Evolutionary conservation across 1,284 basidiomycete genomes (phyloP), one percentile per base, ranked within the genome.

Genomic region (Sporisorium scitamineum): DNA sequence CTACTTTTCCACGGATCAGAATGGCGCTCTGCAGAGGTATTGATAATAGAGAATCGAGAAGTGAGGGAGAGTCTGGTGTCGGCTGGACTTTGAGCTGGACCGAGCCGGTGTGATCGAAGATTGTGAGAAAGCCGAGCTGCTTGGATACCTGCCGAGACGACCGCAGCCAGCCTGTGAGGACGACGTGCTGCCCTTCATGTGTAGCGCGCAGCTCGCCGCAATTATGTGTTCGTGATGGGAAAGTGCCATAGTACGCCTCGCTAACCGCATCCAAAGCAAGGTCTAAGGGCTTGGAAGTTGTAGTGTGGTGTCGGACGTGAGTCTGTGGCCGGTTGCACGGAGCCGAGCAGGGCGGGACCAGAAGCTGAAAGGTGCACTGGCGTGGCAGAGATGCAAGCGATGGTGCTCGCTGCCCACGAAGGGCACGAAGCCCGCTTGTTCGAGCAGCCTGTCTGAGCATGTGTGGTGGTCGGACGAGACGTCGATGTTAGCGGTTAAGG

Each of bases 101-200:
- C 0, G 89, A 89, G 48, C 92, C 92, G 67, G 89, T 89, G 52
- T 90, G 88, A 84, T 95, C 93, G 78, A 90, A 92, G 78, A 97
- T 88, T 24, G 91, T 91, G 86, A 91, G 90, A 87, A 94, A 94
- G 55, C 92, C 91, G 82, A 93, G 83, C 76, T 86, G 87, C 86
- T 89, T 91, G 86, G 87, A 88, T 16, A 91, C 75, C 5, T 64
- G 92, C 90, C 93, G 90, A 84, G 90, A 90, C 69, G 90, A 88
- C 72, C 91, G 89, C 75, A 94, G 87, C 91, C 92, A 93, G 42
- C 94, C 94, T 20, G 91, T 88, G 52, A 95, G 87, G 70, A 91
- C 88, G 74, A 94, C 92, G 60, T 84, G 84, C 37, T 87, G 80
- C 68, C 90, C 92, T 57, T 87, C 89, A 82, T 92, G 87, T 24